A percentile compares a stretch with the other conserved stretches of the same genome.
These are phyloP conservation scores for Mortierella claussenii DNA, from an alignment of 192 early-diverging fungal genomes.

Conservation along the genomic window DNA sequence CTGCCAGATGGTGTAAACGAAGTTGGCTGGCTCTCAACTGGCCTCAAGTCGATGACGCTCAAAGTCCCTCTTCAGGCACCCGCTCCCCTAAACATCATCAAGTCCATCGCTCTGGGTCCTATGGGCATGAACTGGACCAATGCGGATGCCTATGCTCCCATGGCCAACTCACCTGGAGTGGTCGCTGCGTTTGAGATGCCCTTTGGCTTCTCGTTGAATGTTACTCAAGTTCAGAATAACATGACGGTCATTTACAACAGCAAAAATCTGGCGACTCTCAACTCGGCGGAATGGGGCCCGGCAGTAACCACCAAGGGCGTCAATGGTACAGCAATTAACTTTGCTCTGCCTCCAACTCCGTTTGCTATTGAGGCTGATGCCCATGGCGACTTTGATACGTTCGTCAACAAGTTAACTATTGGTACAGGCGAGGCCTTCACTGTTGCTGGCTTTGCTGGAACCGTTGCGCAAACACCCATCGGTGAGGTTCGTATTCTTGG, in stretches of 20 bases:
- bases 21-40: constrained; percentile 61
- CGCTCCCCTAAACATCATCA: constrained; percentile 60
- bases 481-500: constrained; percentile 62
- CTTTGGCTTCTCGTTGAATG: constrained; percentile 69
- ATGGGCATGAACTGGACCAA: constrained; percentile 64
- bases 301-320: constrained; percentile 54
- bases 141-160: constrained; percentile 60
- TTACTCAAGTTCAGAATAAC: constrained; percentile 64
- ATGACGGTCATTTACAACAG: constrained; percentile 58
- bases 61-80: constrained; percentile 59
- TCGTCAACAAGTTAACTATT: constrained; percentile 61
- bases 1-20: constrained; percentile 60
- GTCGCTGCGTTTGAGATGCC: constrained; percentile 65
- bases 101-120: constrained; percentile 59
- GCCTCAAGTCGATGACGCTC: constrained; percentile 62
- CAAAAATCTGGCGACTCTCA: constrained; percentile 42
- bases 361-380: constrained; percentile 57
- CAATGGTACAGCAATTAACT: constrained; percentile 56
- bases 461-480: constrained; percentile 63
- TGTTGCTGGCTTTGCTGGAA: constrained; percentile 60
- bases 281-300: constrained; percentile 40
- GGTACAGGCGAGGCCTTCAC: constrained; percentile 50
- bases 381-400: constrained; percentile 63
- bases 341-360: constrained; percentile 59
- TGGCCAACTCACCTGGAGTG: constrained; percentile 57